Percentiles rank a stretch among this genome's conserved stretches.
phyloP scores from a whole-genome alignment of 805 yeast genomes.

The Zygoascus bituminiphila region DNA sequence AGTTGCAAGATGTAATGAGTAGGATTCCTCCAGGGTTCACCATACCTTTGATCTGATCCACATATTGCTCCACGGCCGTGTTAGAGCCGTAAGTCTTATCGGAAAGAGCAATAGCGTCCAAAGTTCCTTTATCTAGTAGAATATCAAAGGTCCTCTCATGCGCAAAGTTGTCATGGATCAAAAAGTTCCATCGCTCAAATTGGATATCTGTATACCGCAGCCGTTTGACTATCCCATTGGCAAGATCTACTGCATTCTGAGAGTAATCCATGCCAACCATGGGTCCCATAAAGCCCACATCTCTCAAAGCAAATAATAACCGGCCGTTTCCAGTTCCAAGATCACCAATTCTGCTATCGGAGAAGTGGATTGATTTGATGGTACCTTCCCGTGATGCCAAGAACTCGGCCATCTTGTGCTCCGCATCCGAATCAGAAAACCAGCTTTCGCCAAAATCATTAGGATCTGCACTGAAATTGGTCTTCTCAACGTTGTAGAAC shows the following conservation, averaged over 20 bases:
- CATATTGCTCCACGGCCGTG: conserved; percentile 40
- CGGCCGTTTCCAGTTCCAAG: conserved; percentile 98
- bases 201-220: conserved; percentile 27
- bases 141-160: conserved; percentile 50
- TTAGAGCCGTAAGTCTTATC: conserved; percentile 39
- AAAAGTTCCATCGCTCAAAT: conserved; percentile 66
- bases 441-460: conserved; percentile 92
- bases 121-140: conserved; percentile 86
- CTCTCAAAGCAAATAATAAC: conserved; percentile 64
- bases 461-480: conserved; percentile 63
- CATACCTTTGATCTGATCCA: conserved; percentile 47
- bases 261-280: conserved; percentile 83
- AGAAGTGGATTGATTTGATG: conserved; percentile 20
- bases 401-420: conserved; percentile 69
- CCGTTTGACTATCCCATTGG: conserved; percentile 44
- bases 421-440: conserved; percentile 96
- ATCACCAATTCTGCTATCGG: conserved; percentile 48
- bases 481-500: conserved; percentile 65
- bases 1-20: conserved; percentile 85
- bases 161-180: conserved; percentile 31
- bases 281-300: conserved; percentile 47
- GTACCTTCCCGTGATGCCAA: conserved; percentile 39
- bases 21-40: conserved; percentile 52
- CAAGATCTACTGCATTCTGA: conserved; percentile 68
- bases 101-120: conserved; percentile 92